These are phyloP conservation scores for Cladosporium phlei DNA, from an alignment of 2,329 filamentous ascomycete genomes.

Conservation along the genomic window DNA sequence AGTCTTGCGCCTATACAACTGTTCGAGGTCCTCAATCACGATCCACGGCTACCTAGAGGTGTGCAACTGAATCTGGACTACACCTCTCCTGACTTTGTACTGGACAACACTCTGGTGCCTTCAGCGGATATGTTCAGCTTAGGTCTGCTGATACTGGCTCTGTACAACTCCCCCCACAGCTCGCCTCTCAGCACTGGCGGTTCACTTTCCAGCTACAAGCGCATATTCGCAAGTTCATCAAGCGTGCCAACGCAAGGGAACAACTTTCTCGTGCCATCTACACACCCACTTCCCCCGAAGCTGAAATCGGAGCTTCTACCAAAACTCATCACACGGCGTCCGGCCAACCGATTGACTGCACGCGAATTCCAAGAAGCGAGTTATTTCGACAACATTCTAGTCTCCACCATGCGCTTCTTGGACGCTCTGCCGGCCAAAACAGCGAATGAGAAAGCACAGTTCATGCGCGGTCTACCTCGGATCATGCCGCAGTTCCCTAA, in stretches of 20 bases:
- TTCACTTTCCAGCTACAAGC: slow-evolving; percentile 79
- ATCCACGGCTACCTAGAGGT: slow-evolving; percentile 71
- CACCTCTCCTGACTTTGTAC: slow-evolving; percentile 86
- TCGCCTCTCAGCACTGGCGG: slow-evolving; percentile 81
- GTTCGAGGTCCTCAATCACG: slow-evolving; percentile 77
- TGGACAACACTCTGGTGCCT: slow-evolving; percentile 81
- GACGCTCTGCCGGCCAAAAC: slow-evolving; percentile 90
- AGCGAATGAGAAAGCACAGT: slow-evolving; percentile 81
- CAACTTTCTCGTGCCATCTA: slow-evolving; percentile 67
- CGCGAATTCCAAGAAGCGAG: slow-evolving; percentile 90
- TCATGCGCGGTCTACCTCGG: slow-evolving; percentile 80
- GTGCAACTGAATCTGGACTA: slow-evolving; percentile 93
- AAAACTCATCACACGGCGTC: slow-evolving; percentile 77
- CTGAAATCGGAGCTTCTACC: slow-evolving; percentile 73
- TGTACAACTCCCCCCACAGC: slow-evolving; percentile 90
- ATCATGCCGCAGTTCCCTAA: slow-evolving; percentile 90
- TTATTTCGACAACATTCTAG: slow-evolving; percentile 95
- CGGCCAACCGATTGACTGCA: slow-evolving; percentile 81
- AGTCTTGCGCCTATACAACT: slow-evolving; percentile 76
- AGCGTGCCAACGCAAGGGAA: slow-evolving; percentile 74
- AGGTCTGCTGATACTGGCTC: slow-evolving; percentile 77
- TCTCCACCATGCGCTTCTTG: slow-evolving; percentile 92
- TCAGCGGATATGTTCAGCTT: slow-evolving; percentile 92
- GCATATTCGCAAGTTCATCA: slow-evolving; percentile 72
- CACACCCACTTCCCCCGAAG: slow-evolving; percentile 73